Evolutionary conservation across 768 basidiomycete species (phyloP), one percentile per base, ranked within the genome.

Genomic region (Postia placenta): DNA sequence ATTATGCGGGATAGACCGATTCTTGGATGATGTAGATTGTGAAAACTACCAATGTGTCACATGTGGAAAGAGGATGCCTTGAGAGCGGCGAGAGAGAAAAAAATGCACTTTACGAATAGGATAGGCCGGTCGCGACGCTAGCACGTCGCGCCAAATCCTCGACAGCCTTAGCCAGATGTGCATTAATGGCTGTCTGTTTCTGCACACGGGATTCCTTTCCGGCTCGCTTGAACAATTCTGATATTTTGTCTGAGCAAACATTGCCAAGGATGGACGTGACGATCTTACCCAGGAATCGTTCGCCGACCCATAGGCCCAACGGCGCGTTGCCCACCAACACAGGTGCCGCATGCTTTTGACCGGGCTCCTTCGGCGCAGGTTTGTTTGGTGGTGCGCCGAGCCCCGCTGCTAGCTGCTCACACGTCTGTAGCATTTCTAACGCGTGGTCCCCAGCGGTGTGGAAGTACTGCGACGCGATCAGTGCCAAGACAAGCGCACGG

Each of bases 391-490:
- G 72, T 55, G 78, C 79, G 20, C 86, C 85, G 45, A 90, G 71
- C 3, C 87, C 86, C 9, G 80, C 80, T 0, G 81, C 84, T 1
- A 90, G 71, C 57, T 82, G 81, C 57, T 84, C 84, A 40, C 80
- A 83, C 2, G 83, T 81, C 12, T 69, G 70, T 1, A 91, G 65
- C 70, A 87, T 84, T 46, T 73, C 68, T 59, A 73, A 69, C 5
- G 87, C 86, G 52, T 88, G 81, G n/a, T 80, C 78, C 2, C 72
- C 72, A 0, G 85, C 76, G 0, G 87, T 88, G 48, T 87, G 78
- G 23, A 85, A 57, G 52, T 87, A 90, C 53, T 88, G 83, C 23
- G 82, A 74, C 1, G 86, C 74, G 11, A 83, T 75, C 15, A 89
- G 71, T 2, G 83, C 78, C 15, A 90, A 69, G 2, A 88, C 70